Evolutionary conservation across 2,329 filamentous ascomycete genomes (phyloP), one percentile per base, ranked within the genome.

Genomic region (Lomentospora prolificans): DNA sequence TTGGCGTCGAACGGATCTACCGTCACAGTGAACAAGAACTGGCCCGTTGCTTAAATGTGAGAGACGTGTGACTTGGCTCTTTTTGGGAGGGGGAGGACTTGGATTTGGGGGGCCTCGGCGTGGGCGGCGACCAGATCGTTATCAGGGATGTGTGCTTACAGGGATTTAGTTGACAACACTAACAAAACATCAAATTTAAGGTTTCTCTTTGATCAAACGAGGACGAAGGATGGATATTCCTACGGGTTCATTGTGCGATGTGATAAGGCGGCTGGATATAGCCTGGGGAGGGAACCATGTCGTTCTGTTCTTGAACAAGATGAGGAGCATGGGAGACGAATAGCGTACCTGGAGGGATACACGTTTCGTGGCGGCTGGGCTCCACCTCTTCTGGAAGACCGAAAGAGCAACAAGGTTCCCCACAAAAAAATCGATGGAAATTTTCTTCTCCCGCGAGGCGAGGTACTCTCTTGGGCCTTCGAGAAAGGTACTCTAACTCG

Each of bases 11-110:
- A 71, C 56, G 69, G 69, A 3, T 64, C 62, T 14, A 63, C 61
- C 14, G 60, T 70, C 7, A 60, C 63, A 1, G 65, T 70, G 41
- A 69, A 69, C 59, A 65, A 64, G 51, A 71, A 71, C 60, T 71
- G 68, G 68, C 69, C 69, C 14, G 61, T 61, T 56, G 65, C 65
- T 5, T 69, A 59, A 62, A 31, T 12, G 30, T 33, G 30, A 12
- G 30, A 33, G 30, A 33, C 30, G 30, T 6, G 30, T n/a, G n/a
- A n/a, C n/a, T n/a, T n/a, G n/a, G n/a, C n/a, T n/a, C n/a, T n/a
- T n/a, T n/a, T n/a, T n/a, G n/a, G n/a, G n/a, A n/a, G n/a, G n/a
- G n/a, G n/a, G n/a, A n/a, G n/a, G n/a, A n/a, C n/a, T n/a, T n/a
- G n/a, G n/a, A n/a, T n/a, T n/a, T n/a, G n/a, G n/a, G n/a, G n/a